A percentile compares a stretch with the other conserved stretches of the same genome.
Evolutionary conservation across 345 rosid genomes (phyloP).

Genomic region (Boechera stricta): DNA sequence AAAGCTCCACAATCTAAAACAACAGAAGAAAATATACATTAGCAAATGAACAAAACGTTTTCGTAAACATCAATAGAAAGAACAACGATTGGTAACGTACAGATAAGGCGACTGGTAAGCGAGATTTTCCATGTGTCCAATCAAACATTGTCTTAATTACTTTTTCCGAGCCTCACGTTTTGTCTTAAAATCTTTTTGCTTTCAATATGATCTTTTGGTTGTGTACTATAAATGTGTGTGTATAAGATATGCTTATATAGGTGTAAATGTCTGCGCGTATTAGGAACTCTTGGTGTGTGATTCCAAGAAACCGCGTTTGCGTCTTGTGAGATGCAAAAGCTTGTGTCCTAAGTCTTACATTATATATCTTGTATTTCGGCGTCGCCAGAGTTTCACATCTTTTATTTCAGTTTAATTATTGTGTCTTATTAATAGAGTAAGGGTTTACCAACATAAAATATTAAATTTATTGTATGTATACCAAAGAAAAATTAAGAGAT

Average conservation of each 20-base stretch:
- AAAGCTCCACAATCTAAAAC: conserved; percentile 71
- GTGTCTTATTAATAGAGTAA: background rate
- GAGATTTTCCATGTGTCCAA: conserved; percentile 56
- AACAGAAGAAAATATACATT: background rate
- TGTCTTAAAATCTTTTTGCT: conserved; percentile 17
- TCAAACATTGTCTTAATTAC: conserved; percentile 51
- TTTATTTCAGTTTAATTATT: background rate
- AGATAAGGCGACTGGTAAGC: conserved; percentile 60
- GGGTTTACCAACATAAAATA: background rate
- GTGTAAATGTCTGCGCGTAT: conserved; percentile 38
- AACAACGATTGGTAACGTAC: conserved; percentile 49
- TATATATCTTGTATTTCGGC: conserved; percentile 36
- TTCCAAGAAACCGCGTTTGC: conserved; percentile 50
- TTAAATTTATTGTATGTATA: background rate
- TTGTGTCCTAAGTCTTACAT: conserved; percentile 47
- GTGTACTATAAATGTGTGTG: conserved; percentile 23
- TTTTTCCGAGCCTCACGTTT: conserved; percentile 14
- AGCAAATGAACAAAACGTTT: background rate
- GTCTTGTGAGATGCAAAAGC: conserved; percentile 46
- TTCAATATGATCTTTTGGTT: conserved; percentile 16
- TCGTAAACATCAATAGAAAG: background rate
- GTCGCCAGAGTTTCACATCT: conserved; percentile 36
- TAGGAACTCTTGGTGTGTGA: conserved; percentile 38
- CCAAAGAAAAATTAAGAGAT: background rate
- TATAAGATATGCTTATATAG: conserved; percentile 17